A percentile compares a stretch with the other conserved stretches of the same genome.
Evolutionary conservation across 2,329 filamentous ascomycete species (phyloP).

Genomic region (Fusarium staphyleae): DNA sequence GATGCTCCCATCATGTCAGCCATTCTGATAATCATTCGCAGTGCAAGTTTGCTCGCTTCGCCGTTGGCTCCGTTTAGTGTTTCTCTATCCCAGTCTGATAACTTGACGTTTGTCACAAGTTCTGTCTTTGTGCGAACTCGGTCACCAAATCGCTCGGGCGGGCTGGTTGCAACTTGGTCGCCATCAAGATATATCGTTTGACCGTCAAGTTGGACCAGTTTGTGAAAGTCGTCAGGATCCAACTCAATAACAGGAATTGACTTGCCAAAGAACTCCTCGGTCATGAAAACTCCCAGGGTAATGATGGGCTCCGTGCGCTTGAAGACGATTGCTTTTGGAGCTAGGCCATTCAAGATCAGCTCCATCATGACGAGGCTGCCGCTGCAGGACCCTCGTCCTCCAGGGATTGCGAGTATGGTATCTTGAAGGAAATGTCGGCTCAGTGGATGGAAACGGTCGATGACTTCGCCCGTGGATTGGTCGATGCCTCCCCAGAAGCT

Average conservation of each 20-base stretch:
- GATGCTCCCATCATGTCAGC: conserved; percentile 20
- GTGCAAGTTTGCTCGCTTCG: conserved; percentile 14
- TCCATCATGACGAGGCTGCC: conserved; percentile 17
- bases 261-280: conserved; percentile 15
- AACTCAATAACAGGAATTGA: conserved; percentile 3
- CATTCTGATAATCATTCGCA: conserved; percentile 28
- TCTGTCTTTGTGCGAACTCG: no score
- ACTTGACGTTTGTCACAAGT: no score
- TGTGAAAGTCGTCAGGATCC: neutral
- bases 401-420: conserved; percentile 12
- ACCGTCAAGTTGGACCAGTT: no score
- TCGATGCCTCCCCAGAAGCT: conserved; percentile 22
- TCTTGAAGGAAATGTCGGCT: conserved; percentile 1
- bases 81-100: conserved; percentile 17
- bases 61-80: conserved; percentile 19
- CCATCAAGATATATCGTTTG: no score
- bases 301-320: conserved; percentile 15
- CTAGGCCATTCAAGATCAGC: conserved; percentile 5
- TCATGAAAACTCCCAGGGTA: conserved; percentile 12
- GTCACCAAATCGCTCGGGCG: no score
- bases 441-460: conserved; percentile 15
- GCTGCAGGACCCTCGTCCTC: conserved; percentile 15
- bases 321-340: conserved; percentile 12
- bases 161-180: no score
- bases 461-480: conserved; percentile 10